Conservation (phyloP, 2,329 filamentous ascomycete genomes). For the Fusarium duplospermum region DNA sequence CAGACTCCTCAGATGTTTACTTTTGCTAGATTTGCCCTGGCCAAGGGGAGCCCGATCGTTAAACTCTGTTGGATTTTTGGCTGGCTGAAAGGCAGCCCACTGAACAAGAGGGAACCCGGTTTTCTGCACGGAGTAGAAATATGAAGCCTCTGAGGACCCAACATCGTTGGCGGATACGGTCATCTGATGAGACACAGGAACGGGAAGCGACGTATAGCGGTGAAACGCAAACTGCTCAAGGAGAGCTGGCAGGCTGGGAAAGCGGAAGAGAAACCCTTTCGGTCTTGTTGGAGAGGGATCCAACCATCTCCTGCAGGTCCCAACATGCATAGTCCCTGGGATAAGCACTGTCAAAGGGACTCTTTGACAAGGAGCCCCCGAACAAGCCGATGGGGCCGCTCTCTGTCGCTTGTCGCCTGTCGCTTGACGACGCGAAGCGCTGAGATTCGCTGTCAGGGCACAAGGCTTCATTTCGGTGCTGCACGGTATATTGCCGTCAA, state of each 20-base stretch:
- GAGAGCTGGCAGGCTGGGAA: conserved; percentile 18
- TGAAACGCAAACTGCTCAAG: conserved; percentile 30
- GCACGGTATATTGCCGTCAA: conserved; percentile 22
- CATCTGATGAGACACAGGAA: conserved; percentile 30
- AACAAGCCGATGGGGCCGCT: conserved; percentile 23
- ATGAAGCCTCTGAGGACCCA: background rate
- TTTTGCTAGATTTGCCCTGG: conserved; percentile 22
- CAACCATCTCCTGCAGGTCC: conserved; percentile 33
- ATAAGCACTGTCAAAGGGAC: conserved; percentile 9
- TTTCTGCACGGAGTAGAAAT: background rate
- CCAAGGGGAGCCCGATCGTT: conserved; percentile 15
- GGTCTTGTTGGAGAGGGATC: conserved; percentile 3
- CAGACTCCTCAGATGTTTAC: conserved; percentile 19
- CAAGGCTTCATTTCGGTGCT: conserved; percentile 22
- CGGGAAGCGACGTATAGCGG: conserved; percentile 32
- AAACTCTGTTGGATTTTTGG: conserved; percentile 20
- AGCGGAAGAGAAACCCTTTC: conserved; percentile 3
- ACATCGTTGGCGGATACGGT: conserved; percentile 21
- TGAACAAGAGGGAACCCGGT: background rate
- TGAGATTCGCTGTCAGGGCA: conserved; percentile 33
- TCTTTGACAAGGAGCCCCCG: conserved; percentile 27
- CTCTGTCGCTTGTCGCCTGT: conserved; percentile 33
- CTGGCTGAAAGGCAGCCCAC: background rate
- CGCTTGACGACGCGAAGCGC: conserved; percentile 31
- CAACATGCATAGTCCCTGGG: conserved; percentile 39